A percentile compares a stretch with the other conserved stretches of the same genome.
Evolutionary conservation across 2,329 filamentous ascomycete species (phyloP).

Genomic region (Aspergillus ruber): DNA sequence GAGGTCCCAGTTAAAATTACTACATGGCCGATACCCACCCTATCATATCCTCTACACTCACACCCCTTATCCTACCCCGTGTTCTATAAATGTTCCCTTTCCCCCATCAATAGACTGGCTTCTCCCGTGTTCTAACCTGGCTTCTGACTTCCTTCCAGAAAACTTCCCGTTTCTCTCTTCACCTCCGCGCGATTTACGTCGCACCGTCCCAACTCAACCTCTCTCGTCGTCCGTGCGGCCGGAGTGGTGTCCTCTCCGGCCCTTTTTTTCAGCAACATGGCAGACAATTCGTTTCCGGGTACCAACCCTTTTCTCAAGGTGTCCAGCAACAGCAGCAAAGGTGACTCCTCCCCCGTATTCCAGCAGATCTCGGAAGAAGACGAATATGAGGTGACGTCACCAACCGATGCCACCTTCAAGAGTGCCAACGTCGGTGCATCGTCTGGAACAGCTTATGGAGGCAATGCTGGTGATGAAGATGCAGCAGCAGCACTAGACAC

Average conservation of each 20-base stretch:
- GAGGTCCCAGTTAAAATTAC: conserved; percentile 19
- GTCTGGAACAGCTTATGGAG: conserved; percentile 34
- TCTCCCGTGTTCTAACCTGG: conserved; percentile 25
- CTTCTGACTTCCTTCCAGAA: conserved; percentile 54
- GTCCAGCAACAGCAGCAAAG: conserved; percentile 53
- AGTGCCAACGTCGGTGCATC: conserved; percentile 27
- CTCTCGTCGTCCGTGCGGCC: conserved; percentile 18
- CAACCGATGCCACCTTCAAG: conserved; percentile 59
- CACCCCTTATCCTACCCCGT: conserved; percentile 6
- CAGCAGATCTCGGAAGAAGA: conserved; percentile 73
- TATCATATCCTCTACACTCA: conserved; percentile 2
- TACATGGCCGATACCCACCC: conserved; percentile 17
- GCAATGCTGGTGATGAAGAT: conserved; percentile 17
- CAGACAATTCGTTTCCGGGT: conserved; percentile 67
- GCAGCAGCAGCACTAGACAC: conserved; percentile 2
- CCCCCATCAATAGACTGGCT: neutral
- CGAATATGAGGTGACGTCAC: conserved; percentile 71
- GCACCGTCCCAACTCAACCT: conserved; percentile 51
- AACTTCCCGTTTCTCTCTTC: conserved; percentile 55
- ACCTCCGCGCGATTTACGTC: conserved; percentile 50
- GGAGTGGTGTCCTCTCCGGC: conserved; percentile 24
- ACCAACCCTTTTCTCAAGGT: conserved; percentile 77
- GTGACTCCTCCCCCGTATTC: conserved; percentile 44
- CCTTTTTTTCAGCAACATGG: conserved; percentile 47
- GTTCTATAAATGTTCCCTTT: neutral